Percentiles rank a stretch among this genome's conserved stretches.
phyloP scores from a whole-genome alignment of 2,329 filamentous ascomycete genomes.

The Aspergillus fumigatiaffinis region DNA sequence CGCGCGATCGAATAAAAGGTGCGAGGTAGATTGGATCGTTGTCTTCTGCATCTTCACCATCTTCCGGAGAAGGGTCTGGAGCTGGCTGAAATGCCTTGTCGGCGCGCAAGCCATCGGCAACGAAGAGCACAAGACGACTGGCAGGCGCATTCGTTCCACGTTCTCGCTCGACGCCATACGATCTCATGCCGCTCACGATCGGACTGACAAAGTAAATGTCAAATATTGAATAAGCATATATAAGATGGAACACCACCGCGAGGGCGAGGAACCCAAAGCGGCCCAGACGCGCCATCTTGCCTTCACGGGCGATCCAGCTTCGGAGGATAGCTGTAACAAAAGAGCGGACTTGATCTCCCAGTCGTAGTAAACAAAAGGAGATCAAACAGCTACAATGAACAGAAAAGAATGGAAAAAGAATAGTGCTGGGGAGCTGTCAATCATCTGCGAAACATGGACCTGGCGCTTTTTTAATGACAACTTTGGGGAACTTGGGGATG shows the following conservation, averaged over 20 bases:
- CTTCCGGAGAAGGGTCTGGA: slow-evolving; percentile 71
- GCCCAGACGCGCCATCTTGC: slow-evolving; percentile 51
- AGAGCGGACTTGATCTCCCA: not conserved
- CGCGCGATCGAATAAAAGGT: slow-evolving; percentile 83
- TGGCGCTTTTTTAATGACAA: slow-evolving; percentile 11
- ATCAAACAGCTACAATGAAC: slow-evolving; percentile 3
- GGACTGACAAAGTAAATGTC: slow-evolving; percentile 98
- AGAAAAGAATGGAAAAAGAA: not conserved
- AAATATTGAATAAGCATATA: slow-evolving; percentile 95
- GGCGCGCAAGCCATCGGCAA: slow-evolving; percentile 94
- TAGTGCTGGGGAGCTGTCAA: slow-evolving; percentile 1
- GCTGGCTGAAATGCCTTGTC: slow-evolving; percentile 97
- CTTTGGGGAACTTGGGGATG: slow-evolving; percentile 19
- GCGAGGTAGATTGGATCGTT: slow-evolving; percentile 69
- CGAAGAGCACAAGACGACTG: slow-evolving; percentile 85
- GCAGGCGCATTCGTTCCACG: slow-evolving; percentile 66
- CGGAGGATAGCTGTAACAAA: not conserved
- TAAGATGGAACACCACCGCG: slow-evolving; percentile 85
- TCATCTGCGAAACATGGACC: slow-evolving; percentile 2
- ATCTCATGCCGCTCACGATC: slow-evolving; percentile 90
- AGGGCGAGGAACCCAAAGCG: slow-evolving; percentile 82
- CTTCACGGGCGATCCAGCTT: slow-evolving; percentile 5
- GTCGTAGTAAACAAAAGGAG: slow-evolving; percentile 16
- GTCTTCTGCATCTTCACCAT: slow-evolving; percentile 19
- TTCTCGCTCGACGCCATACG: slow-evolving; percentile 66